These are phyloP conservation scores for Gonapodya prolifera DNA, from an alignment of 192 early-diverging fungal genomes.

Conservation along the genomic window DNA sequence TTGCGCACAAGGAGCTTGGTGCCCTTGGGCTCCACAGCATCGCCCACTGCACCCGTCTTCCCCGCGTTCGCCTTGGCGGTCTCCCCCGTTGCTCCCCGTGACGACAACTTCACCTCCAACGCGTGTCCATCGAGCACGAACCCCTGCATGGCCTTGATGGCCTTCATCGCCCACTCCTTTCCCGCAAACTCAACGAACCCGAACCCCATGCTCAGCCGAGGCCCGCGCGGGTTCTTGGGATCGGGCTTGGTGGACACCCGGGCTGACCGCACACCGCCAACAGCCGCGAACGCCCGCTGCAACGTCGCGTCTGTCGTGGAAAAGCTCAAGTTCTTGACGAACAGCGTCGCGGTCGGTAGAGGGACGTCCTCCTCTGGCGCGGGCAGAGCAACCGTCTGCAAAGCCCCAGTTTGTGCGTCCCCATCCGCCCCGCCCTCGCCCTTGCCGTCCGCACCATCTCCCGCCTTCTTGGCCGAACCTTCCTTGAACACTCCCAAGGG, in stretches of 20 bases:
- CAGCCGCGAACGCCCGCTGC: conserved; percentile 51
- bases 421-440: conserved; percentile 11
- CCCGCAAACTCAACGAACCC: conserved; percentile 88
- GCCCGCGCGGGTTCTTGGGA: conserved; percentile 56
- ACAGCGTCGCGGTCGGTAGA: conserved; percentile 60
- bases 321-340: conserved; percentile 95
- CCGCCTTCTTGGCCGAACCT: conserved; percentile 12
- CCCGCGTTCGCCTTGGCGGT: conserved; percentile 18
- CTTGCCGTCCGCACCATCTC: conserved; percentile 18
- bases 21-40: conserved; percentile 48
- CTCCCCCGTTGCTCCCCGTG: conserved; percentile 34
- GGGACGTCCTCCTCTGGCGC: conserved; percentile 23
- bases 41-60: conserved; percentile 3
- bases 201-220: conserved; percentile 87
- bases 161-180: conserved; percentile 67
- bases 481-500: conserved; percentile 66
- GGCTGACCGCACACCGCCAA: conserved; percentile 72
- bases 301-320: conserved; percentile 71
- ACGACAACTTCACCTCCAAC: conserved; percentile 84
- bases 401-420: conserved; percentile 13
- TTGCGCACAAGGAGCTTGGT: conserved; percentile 88
- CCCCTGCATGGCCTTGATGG: conserved; percentile 78
- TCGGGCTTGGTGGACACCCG: conserved; percentile 75
- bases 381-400: background rate
- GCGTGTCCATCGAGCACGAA: conserved; percentile 75